Conservation (phyloP, 306 rosid genomes). For the Argentina anserina region DNA sequence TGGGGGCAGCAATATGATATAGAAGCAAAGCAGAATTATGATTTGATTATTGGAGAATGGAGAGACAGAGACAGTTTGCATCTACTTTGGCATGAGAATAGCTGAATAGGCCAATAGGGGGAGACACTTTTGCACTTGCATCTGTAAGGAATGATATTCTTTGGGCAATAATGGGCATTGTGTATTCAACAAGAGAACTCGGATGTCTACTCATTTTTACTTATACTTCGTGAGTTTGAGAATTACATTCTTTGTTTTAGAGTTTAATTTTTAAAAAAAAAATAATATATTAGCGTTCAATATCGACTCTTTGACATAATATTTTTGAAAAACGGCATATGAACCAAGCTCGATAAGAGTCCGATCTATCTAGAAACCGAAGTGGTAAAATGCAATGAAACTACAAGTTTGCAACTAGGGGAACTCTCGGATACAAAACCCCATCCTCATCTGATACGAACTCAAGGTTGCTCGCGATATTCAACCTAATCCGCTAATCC, state of each 20-base stretch:
- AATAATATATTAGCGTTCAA: no score
- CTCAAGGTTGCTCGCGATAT: no score
- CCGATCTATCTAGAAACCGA: no score
- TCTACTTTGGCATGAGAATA: neutral
- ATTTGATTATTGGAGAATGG: neutral
- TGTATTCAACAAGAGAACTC: neutral
- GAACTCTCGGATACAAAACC: neutral
- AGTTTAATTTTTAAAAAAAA: neutral
- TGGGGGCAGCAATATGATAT: neutral
- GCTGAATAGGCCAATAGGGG: no score
- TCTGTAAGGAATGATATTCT: neutral
- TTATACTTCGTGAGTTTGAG: neutral
- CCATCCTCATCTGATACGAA: no score
- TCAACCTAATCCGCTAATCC: no score
- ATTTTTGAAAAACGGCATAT: no score
- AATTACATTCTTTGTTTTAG: neutral
- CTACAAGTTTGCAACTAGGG: neutral
- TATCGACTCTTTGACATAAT: no score
- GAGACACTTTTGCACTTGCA: neutral
- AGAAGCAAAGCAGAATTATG: neutral
- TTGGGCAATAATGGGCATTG: neutral
- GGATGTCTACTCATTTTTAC: neutral
- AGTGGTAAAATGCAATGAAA: no score
- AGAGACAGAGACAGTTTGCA: slow-evolving; percentile 3
- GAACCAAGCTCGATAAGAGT: no score